Evolutionary conservation across 2,329 filamentous ascomycete species (phyloP), one percentile per base, ranked within the genome.

Genomic region (Orbilia javanica): DNA sequence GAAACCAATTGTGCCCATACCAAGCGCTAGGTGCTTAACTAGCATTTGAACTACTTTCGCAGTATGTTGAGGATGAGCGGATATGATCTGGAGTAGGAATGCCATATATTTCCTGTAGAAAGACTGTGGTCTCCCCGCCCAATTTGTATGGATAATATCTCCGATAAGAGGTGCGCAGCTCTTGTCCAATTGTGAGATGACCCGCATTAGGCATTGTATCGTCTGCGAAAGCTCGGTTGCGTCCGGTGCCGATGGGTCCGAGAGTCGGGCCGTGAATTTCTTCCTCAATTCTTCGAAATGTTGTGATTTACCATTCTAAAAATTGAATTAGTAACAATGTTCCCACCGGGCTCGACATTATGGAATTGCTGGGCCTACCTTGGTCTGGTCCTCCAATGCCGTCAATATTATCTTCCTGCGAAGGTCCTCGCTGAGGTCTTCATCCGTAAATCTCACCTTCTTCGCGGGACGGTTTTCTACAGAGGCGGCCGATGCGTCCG

Each of bases 11-110:
- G 10, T 62, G 15, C 29, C 31, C 84, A 81, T 84, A 87, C 86
- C 81, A 76, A 86, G 88, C 73, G 88, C 87, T 82, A 99, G 93
- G 83, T 93, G 91, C 77, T 90, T 88, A 69, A 97, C 90, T 76
- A 98, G 88, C 89, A 93, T 95, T 72, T 89, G 88, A 73, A 97
- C 87, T 44, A 97, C 90, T 20, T 89, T 87, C 22, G 87, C 88
- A 36, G 96, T 88, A 84, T 93, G 96, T 13, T 89, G 90, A 52
- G 92, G 91, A 82, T 97, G 93, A 0, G 94, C 92, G 77, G 93
- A 96, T 65, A 94, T 90, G 53, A 99, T 86, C 42, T 90, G 89
- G 18, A 89, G 88, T 25, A 93, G 85, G 80, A 93, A 91, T 81
- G 90, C 87, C 69, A 88, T 87, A 82, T 92, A 94, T 64, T 89